A percentile compares a stretch with the other conserved stretches of the same genome.
Conservation (phyloP, 2,329 filamentous ascomycete species). For the Penicillium paneum region DNA sequence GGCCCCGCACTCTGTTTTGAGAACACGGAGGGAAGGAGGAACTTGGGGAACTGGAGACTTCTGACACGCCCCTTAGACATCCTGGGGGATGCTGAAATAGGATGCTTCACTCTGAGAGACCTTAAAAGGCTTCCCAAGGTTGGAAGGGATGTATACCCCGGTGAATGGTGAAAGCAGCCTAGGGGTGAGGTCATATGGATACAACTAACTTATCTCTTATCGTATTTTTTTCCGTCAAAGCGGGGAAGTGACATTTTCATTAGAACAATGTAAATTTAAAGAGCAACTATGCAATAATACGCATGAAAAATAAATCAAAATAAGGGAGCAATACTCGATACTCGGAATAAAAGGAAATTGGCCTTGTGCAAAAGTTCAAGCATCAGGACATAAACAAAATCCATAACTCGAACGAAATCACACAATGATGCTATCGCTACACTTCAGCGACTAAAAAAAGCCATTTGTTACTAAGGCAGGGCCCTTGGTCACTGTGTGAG, state of each 20-base stretch:
- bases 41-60: conserved; percentile 49
- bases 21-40: conserved; percentile 50
- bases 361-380: background rate
- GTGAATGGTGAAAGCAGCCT: background rate
- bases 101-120: background rate
- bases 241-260: background rate
- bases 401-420: background rate
- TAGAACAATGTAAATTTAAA: background rate
- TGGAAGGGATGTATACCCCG: background rate
- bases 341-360: background rate
- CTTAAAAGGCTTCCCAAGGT: background rate
- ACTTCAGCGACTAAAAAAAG: conserved; percentile 86
- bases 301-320: background rate
- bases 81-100: no score
- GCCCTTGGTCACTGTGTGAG: conserved; percentile 47
- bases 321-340: background rate
- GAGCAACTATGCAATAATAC: background rate
- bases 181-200: background rate
- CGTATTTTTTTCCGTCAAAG: background rate
- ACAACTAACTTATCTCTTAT: conserved; percentile 2
- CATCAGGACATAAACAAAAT: background rate
- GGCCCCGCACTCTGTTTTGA: conserved; percentile 23
- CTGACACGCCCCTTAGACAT: conserved; percentile 18
- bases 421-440: conserved; percentile 41
- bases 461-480: conserved; percentile 74